phyloP scores from a whole-genome alignment of 192 early-diverging fungal genomes.

The Coemansia sp. region DNA sequence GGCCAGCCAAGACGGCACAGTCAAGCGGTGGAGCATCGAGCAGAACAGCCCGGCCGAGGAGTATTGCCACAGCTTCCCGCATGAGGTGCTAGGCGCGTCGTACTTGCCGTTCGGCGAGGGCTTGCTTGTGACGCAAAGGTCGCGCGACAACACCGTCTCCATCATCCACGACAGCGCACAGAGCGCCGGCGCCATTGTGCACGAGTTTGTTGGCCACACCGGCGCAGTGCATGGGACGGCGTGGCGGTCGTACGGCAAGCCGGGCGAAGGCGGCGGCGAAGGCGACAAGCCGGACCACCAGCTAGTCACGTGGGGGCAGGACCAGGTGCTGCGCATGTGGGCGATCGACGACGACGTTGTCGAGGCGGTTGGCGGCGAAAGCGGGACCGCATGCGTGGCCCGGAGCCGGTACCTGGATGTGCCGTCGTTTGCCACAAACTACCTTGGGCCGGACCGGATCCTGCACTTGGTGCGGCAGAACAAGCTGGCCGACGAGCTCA shows the following conservation, averaged over 20 bases:
- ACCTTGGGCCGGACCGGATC: constrained; percentile 40
- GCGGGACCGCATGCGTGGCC: background rate
- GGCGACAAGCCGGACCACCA: constrained; percentile 23
- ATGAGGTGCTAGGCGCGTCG: constrained; percentile 36
- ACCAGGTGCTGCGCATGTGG: constrained; percentile 53
- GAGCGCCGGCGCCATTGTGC: constrained; percentile 13
- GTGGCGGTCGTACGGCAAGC: constrained; percentile 29
- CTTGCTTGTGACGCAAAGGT: constrained; percentile 29
- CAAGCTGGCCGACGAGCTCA: constrained; percentile 24
- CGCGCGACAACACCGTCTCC: constrained; percentile 16
- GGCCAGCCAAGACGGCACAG: constrained; percentile 33
- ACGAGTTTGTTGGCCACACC: constrained; percentile 41
- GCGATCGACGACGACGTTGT: constrained; percentile 12
- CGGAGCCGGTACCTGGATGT: background rate
- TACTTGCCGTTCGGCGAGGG: constrained; percentile 47
- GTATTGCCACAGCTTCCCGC: constrained; percentile 21
- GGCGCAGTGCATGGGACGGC: constrained; percentile 31
- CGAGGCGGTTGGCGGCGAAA: constrained; percentile 18
- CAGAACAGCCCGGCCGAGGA: constrained; percentile 13
- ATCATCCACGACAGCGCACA: constrained; percentile 25
- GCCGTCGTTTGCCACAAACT: constrained; percentile 50
- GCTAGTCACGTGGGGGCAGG: constrained; percentile 52
- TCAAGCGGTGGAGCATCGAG: constrained; percentile 39
- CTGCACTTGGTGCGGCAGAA: constrained; percentile 33
- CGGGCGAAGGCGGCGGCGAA: background rate